Evolutionary conservation across 192 early-diverging fungal genomes (phyloP).

Genomic region (Phycomyces nitens): DNA sequence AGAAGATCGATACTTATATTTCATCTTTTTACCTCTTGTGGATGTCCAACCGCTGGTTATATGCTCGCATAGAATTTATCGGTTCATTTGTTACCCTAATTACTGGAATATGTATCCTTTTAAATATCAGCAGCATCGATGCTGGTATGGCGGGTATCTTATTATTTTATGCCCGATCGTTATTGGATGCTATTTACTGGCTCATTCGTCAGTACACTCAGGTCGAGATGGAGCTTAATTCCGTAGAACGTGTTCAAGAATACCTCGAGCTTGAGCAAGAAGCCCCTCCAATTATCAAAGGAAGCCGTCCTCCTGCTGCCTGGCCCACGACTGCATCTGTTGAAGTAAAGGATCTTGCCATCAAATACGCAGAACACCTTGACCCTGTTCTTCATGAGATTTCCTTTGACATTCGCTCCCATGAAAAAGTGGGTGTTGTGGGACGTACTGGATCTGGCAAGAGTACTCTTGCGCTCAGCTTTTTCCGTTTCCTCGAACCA

Average conservation of each 20-base stretch:
- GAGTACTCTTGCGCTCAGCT: slow-evolving; percentile 68
- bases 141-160: slow-evolving; percentile 87
- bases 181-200: slow-evolving; percentile 80
- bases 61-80: slow-evolving; percentile 75
- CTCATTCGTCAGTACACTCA: slow-evolving; percentile 72
- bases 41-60: slow-evolving; percentile 86
- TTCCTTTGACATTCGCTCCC: slow-evolving; percentile 60
- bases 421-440: slow-evolving; percentile 86
- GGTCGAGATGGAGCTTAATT: slow-evolving; percentile 87
- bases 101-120: slow-evolving; percentile 64
- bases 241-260: slow-evolving; percentile 85
- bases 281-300: slow-evolving; percentile 34
- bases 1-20: slow-evolving; percentile 73
- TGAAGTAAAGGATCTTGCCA: slow-evolving; percentile 62
- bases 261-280: slow-evolving; percentile 84
- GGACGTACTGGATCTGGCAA: slow-evolving; percentile 74
- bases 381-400: slow-evolving; percentile 76
- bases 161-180: slow-evolving; percentile 80
- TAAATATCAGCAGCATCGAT: slow-evolving; percentile 51
- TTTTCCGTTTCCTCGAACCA: slow-evolving; percentile 82
- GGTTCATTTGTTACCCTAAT: slow-evolving; percentile 72
- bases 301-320: slow-evolving; percentile 15
- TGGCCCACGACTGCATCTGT: slow-evolving; percentile 79
- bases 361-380: slow-evolving; percentile 77
- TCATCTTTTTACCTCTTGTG: slow-evolving; percentile 84